phyloP scores from a whole-genome alignment of 805 yeast genomes.

The Cyberlindnera euphorbiae region DNA sequence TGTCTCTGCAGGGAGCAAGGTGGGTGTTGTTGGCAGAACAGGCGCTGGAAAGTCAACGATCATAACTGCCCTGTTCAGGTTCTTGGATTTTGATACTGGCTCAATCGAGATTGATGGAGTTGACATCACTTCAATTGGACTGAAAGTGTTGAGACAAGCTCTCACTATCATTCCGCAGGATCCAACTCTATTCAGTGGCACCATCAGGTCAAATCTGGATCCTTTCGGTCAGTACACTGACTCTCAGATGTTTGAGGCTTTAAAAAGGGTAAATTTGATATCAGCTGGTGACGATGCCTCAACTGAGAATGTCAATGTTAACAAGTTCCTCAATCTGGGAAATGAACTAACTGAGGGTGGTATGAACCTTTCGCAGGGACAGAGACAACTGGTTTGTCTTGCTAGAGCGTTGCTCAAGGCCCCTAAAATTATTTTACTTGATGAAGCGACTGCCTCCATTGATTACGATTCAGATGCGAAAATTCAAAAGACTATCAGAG shows the following conservation, averaged over 20 bases:
- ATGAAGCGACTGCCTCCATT: slow-evolving; percentile 84
- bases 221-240: slow-evolving; percentile 63
- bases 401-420: slow-evolving; percentile 69
- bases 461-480: slow-evolving; percentile 79
- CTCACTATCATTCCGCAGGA: slow-evolving; percentile 85
- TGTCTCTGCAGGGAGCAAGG: slow-evolving; percentile 71
- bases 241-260: slow-evolving; percentile 61
- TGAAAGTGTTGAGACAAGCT: slow-evolving; percentile 65
- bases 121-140: slow-evolving; percentile 68
- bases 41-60: slow-evolving; percentile 99
- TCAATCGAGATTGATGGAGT: slow-evolving; percentile 64
- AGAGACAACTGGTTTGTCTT: slow-evolving; percentile 74
- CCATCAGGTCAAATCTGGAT: slow-evolving; percentile 69
- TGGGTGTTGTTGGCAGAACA: slow-evolving; percentile 96
- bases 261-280: slow-evolving; percentile 68
- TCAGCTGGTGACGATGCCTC: slow-evolving; percentile 28
- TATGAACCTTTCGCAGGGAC: slow-evolving; percentile 77
- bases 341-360: slow-evolving; percentile 70
- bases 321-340: slow-evolving; percentile 64
- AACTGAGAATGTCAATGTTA: slow-evolving; percentile 41
- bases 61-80: slow-evolving; percentile 85
- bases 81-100: slow-evolving; percentile 78
- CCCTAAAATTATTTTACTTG: slow-evolving; percentile 72
- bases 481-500: slow-evolving; percentile 74
- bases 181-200: slow-evolving; percentile 78